These are phyloP conservation scores for Tulasnella sp. DNA, from an alignment of 768 basidiomycete species.

Conservation along the genomic window DNA sequence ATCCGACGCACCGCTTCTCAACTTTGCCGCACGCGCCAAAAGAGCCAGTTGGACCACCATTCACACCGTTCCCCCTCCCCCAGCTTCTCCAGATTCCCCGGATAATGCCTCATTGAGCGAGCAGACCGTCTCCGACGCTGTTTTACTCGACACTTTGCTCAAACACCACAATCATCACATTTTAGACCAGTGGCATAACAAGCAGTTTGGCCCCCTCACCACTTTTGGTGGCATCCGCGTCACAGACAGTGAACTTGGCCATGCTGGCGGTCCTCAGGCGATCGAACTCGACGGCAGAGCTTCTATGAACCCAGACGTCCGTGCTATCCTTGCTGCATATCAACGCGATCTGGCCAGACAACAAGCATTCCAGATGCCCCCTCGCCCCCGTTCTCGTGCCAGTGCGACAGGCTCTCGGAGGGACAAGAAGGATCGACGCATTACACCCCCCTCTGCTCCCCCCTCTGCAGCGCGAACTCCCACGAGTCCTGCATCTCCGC, in stretches of 20 bases:
- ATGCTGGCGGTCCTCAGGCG: neutral
- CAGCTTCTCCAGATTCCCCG: neutral
- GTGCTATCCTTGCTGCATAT: neutral
- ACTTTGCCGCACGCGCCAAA: neutral
- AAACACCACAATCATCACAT: neutral
- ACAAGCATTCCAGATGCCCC: neutral
- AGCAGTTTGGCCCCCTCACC: neutral
- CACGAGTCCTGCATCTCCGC: conserved; percentile 4
- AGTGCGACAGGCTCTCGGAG: neutral
- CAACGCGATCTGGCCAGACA: neutral
- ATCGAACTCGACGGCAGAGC: neutral
- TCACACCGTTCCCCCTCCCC: neutral
- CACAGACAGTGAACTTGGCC: neutral
- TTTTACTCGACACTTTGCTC: neutral
- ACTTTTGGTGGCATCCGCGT: neutral
- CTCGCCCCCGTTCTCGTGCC: neutral
- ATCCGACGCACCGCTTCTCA: conserved; percentile 6
- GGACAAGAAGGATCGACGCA: conserved; percentile 4
- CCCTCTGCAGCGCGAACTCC: neutral
- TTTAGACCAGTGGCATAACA: conserved; percentile 10
- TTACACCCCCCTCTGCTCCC: neutral
- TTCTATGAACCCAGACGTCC: neutral
- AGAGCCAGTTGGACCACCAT: neutral
- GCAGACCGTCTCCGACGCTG: neutral
- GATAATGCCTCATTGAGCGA: conserved; percentile 7